Evolutionary conservation across 1,139 yeast species (phyloP).

Genomic region (Debaryomyces coudertii): DNA sequence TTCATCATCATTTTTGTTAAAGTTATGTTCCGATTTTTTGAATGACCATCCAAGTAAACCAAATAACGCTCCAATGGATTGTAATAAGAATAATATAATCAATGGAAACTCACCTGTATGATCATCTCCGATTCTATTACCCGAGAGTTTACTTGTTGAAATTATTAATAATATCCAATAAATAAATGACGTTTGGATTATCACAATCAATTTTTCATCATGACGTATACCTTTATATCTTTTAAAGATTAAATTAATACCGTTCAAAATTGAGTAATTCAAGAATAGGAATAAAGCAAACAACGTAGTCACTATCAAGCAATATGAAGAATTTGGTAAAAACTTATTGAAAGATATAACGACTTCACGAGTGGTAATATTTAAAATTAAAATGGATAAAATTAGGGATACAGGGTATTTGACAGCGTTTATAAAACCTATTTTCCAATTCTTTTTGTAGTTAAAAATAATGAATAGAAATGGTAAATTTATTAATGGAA

Average conservation of each 20-base stretch:
- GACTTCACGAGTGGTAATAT: constrained; percentile 38
- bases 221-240: constrained; percentile 57
- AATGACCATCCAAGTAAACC: constrained; percentile 58
- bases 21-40: constrained; percentile 20
- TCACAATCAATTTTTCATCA: constrained; percentile 70
- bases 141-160: constrained; percentile 49
- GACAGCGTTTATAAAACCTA: constrained; percentile 40
- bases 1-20: constrained; percentile 22
- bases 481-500: constrained; percentile 57
- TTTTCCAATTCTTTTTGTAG: constrained; percentile 53
- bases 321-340: constrained; percentile 59
- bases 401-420: constrained; percentile 61
- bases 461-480: constrained; percentile 51
- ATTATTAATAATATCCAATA: constrained; percentile 59
- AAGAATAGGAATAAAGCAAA: constrained; percentile 53
- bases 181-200: constrained; percentile 58
- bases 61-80: constrained; percentile 54
- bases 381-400: constrained; percentile 43
- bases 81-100: constrained; percentile 53
- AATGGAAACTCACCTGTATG: constrained; percentile 66
- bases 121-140: constrained; percentile 42
- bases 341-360: constrained; percentile 49
- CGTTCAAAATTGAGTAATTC: constrained; percentile 60
- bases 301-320: constrained; percentile 37
- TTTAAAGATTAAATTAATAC: constrained; percentile 42